Percentiles rank a stretch among this genome's conserved stretches.
phyloP scores from a whole-genome alignment of 1,139 yeast genomes.

The Candida sojae region DNA sequence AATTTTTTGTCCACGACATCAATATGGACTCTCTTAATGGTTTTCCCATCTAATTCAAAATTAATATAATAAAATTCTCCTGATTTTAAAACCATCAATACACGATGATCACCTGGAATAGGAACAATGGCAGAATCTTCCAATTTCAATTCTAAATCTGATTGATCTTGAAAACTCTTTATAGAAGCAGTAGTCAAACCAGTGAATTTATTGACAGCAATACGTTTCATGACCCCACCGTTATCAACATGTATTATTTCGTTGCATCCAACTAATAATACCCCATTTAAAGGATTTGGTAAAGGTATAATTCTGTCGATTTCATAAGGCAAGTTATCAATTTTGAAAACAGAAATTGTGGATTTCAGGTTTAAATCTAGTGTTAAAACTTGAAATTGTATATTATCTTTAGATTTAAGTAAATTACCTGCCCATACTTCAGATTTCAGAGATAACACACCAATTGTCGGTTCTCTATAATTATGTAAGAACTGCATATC shows the following conservation, averaged over 20 bases:
- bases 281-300: conserved; percentile 68
- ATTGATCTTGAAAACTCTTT: conserved; percentile 52
- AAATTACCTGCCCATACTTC: conserved; percentile 79
- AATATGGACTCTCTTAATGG: conserved; percentile 38
- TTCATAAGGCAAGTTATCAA: conserved; percentile 74
- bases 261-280: conserved; percentile 73
- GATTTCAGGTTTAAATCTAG: conserved; percentile 63
- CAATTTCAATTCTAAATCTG: conserved; percentile 52
- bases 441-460: conserved; percentile 62
- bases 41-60: conserved; percentile 54
- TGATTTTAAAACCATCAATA: conserved; percentile 49
- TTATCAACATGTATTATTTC: conserved; percentile 80
- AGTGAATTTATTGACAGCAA: conserved; percentile 64
- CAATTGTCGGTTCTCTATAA: conserved; percentile 80
- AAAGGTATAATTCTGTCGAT: conserved; percentile 65
- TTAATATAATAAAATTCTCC: conserved; percentile 56
- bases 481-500: conserved; percentile 71
- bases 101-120: conserved; percentile 50
- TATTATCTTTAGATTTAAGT: conserved; percentile 61
- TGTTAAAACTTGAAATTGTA: conserved; percentile 62
- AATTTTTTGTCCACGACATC: conserved; percentile 26
- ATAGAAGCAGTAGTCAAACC: conserved; percentile 51
- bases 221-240: conserved; percentile 71
- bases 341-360: conserved; percentile 66
- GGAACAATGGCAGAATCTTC: conserved; percentile 57